Percentiles rank a stretch among this genome's conserved stretches.
These are phyloP conservation scores for Xylaria grammica DNA, from an alignment of 495 filamentous ascomycete genomes.

Conservation along the genomic window DNA sequence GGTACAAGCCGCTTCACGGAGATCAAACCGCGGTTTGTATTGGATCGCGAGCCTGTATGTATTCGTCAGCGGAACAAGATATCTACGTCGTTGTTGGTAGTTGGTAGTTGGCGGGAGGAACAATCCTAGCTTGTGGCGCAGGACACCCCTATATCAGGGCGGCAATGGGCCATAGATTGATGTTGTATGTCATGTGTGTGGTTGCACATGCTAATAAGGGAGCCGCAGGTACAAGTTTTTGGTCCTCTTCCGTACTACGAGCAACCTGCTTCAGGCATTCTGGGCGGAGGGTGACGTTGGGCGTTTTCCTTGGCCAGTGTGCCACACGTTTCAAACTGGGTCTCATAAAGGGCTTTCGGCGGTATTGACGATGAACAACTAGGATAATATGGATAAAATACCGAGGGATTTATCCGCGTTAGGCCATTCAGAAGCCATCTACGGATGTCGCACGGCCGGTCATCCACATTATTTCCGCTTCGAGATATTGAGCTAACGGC, in stretches of 20 bases:
- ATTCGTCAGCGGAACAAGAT: constrained; percentile 11
- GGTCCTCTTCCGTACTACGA: constrained; percentile 9
- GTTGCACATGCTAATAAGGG: not conserved
- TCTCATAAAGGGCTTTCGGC: not conserved
- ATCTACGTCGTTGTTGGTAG: not conserved
- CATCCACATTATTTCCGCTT: constrained; percentile 14
- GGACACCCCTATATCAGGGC: not conserved
- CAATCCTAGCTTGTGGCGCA: not conserved
- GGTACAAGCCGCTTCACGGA: not conserved
- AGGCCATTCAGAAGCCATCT: constrained; percentile 14
- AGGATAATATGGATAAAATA: constrained; percentile 16
- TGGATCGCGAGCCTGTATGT: constrained; percentile 7
- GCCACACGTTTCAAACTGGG: not conserved
- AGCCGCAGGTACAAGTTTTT: constrained; percentile 18
- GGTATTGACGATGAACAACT: not conserved
- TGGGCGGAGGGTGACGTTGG: not conserved
- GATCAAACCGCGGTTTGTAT: not conserved
- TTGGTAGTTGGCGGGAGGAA: not conserved
- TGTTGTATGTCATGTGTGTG: not conserved
- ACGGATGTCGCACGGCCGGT: constrained; percentile 7
- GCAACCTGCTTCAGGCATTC: not conserved
- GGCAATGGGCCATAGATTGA: not conserved
- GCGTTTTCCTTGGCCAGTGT: constrained; percentile 6
- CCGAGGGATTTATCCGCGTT: constrained; percentile 18
- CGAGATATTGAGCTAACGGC: constrained; percentile 13